Percentiles rank a stretch among this genome's conserved stretches.
Evolutionary conservation across 495 filamentous ascomycete genomes (phyloP).

Genomic region (Xylaria scruposa): DNA sequence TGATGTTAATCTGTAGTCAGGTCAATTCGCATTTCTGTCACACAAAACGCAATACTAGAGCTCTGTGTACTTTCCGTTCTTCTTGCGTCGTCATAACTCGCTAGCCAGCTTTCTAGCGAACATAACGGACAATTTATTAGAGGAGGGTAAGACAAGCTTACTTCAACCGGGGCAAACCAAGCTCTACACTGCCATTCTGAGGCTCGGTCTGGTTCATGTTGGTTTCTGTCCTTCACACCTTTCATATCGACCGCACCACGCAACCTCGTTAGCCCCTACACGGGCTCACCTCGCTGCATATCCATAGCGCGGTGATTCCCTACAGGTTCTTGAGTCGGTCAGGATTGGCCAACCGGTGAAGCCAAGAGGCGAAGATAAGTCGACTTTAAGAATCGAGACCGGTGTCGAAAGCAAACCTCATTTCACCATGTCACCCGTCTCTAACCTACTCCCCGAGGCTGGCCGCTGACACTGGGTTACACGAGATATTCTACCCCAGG

Average conservation of each 20-base stretch:
- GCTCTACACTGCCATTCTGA: slow-evolving; percentile 10
- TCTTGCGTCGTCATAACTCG: slow-evolving; percentile 21
- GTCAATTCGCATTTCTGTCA: slow-evolving; percentile 7
- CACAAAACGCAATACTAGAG: slow-evolving; percentile 22
- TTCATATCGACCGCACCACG: slow-evolving; percentile 10
- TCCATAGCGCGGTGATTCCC: slow-evolving; percentile 7
- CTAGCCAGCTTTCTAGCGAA: slow-evolving; percentile 14
- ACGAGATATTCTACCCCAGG: slow-evolving; percentile 11
- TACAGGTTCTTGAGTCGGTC: background rate
- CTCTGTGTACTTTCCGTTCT: slow-evolving; percentile 7
- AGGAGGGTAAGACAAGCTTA: slow-evolving; percentile 27
- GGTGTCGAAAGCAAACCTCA: slow-evolving; percentile 19
- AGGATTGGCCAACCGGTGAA: slow-evolving; percentile 18
- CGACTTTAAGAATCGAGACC: slow-evolving; percentile 16
- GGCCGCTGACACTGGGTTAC: background rate
- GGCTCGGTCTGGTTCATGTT: slow-evolving; percentile 9
- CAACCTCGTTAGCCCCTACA: slow-evolving; percentile 15
- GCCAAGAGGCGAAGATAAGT: slow-evolving; percentile 6
- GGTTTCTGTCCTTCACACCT: slow-evolving; percentile 25
- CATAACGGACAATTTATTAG: background rate
- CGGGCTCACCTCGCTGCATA: slow-evolving; percentile 23
- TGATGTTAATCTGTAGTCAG: slow-evolving; percentile 6
- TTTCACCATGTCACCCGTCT: slow-evolving; percentile 2
- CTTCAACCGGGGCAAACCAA: slow-evolving; percentile 14
- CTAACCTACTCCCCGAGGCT: background rate